Evolutionary conservation across 2,329 filamentous ascomycete genomes (phyloP).

Genomic region (Ophiostoma perfectum): DNA sequence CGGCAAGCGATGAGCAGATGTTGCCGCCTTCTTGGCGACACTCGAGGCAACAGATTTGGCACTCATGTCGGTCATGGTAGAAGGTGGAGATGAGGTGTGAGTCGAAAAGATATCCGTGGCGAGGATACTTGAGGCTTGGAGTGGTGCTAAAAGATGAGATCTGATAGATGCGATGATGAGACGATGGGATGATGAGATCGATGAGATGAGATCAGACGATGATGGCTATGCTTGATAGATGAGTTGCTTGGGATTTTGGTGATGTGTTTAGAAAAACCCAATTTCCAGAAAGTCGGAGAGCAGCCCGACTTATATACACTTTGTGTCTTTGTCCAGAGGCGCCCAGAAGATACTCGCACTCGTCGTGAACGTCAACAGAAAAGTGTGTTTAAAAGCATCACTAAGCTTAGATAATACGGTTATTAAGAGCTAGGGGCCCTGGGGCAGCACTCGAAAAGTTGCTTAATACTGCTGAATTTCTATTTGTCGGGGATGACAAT

Average conservation of each 20-base stretch:
- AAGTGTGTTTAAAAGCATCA: slow-evolving; percentile 13
- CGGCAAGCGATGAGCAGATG: slow-evolving; percentile 55
- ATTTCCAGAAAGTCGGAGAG: neutral
- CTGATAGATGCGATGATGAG: neutral
- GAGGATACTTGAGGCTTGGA: neutral
- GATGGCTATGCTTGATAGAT: neutral
- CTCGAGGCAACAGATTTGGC: slow-evolving; percentile 27
- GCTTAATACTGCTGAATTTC: neutral
- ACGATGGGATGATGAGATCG: neutral
- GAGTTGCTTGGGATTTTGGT: neutral
- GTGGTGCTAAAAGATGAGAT: neutral
- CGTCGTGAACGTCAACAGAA: neutral
- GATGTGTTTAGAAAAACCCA: neutral
- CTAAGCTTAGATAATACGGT: slow-evolving; percentile 15
- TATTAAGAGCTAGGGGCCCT: neutral
- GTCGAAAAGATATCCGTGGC: neutral
- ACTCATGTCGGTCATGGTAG: slow-evolving; percentile 22
- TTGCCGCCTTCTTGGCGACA: slow-evolving; percentile 35
- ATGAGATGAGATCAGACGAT: neutral
- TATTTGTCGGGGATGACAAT: slow-evolving; percentile 9
- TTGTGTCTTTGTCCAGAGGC: neutral
- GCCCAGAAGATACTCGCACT: neutral
- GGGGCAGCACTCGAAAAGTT: neutral
- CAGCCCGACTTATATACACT: neutral
- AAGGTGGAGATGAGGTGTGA: neutral